Evolutionary conservation across 2,329 filamentous ascomycete species (phyloP).

Genomic region (Cercospora sesami): DNA sequence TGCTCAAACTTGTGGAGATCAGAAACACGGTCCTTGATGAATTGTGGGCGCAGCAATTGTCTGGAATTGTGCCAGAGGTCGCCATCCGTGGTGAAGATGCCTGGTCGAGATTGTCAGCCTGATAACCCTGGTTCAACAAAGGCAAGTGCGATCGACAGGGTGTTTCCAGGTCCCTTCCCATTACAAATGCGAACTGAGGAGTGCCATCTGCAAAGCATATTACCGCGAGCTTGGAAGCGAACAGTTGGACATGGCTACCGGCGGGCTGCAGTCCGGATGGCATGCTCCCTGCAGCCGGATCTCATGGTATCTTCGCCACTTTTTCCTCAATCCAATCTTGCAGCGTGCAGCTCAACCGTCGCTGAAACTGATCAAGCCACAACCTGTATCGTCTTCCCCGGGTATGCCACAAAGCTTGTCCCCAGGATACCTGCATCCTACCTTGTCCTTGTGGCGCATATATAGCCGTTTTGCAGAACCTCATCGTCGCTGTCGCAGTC

Average conservation of each 20-base stretch:
- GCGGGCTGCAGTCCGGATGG: not conserved
- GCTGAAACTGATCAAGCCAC: conserved; percentile 3
- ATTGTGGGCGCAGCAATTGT: conserved; percentile 82
- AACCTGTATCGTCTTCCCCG: not conserved
- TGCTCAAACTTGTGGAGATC: conserved; percentile 79
- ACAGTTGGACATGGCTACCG: not conserved
- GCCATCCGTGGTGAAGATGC: conserved; percentile 72
- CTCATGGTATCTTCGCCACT: not conserved
- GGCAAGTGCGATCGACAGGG: not conserved
- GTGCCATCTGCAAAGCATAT: not conserved
- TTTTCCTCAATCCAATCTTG: not conserved
- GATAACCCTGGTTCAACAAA: not conserved
- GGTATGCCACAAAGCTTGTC: not conserved
- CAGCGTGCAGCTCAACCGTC: not conserved
- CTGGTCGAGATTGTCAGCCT: conserved; percentile 28
- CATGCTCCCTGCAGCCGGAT: not conserved
- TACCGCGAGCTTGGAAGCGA: not conserved
- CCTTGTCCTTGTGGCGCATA: not conserved
- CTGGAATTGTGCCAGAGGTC: conserved; percentile 75
- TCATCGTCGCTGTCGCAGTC: not conserved
- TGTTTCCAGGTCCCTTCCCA: not conserved
- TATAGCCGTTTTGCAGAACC: not conserved
- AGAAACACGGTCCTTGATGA: conserved; percentile 78
- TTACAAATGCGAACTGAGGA: not conserved
- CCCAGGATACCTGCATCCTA: not conserved